These are phyloP conservation scores for Puccinia novopanici DNA, from an alignment of 1,284 basidiomycete genomes.

Conservation along the genomic window DNA sequence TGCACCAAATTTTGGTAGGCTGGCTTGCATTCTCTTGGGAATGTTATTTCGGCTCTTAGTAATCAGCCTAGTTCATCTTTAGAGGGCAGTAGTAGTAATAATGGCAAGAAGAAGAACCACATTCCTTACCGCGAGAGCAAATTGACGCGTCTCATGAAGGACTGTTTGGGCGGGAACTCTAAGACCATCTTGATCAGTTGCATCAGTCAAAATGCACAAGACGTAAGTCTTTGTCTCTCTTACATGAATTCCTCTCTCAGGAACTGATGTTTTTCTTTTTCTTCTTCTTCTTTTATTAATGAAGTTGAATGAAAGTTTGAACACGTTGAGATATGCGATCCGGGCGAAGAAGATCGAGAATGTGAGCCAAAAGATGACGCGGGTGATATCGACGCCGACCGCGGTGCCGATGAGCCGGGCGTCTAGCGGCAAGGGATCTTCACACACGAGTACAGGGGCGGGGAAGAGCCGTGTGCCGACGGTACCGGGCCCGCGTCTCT, in stretches of 20 bases:
- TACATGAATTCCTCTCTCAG: background rate
- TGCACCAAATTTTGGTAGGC: too few relatives aligned
- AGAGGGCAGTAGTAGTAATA: background rate
- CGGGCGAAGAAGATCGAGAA: conserved; percentile 39
- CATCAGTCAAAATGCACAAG: conserved; percentile 17
- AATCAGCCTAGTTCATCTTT: background rate
- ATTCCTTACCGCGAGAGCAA: conserved; percentile 47
- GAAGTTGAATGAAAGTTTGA: conserved; percentile 44
- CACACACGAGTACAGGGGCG: background rate
- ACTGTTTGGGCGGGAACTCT: conserved; percentile 44
- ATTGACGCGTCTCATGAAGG: conserved; percentile 38
- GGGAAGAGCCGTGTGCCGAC: background rate
- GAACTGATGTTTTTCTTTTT: background rate
- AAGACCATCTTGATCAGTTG: conserved; percentile 46
- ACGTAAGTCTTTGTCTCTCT: conserved; percentile 1
- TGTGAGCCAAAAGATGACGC: conserved; percentile 15
- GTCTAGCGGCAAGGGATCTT: background rate
- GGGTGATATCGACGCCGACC: background rate
- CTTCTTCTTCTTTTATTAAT: too few relatives aligned
- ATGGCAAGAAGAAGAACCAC: conserved; percentile 25
- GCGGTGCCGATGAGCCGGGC: background rate
- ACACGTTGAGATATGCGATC: conserved; percentile 36
- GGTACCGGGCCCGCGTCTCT: background rate
- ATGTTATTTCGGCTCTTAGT: conserved; percentile 40
- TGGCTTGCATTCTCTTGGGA: conserved; percentile 29